Evolutionary conservation across 2,329 filamentous ascomycete species (phyloP), one percentile per base, ranked within the genome.

Genomic region (Fusarium neocosmosporiellum): DNA sequence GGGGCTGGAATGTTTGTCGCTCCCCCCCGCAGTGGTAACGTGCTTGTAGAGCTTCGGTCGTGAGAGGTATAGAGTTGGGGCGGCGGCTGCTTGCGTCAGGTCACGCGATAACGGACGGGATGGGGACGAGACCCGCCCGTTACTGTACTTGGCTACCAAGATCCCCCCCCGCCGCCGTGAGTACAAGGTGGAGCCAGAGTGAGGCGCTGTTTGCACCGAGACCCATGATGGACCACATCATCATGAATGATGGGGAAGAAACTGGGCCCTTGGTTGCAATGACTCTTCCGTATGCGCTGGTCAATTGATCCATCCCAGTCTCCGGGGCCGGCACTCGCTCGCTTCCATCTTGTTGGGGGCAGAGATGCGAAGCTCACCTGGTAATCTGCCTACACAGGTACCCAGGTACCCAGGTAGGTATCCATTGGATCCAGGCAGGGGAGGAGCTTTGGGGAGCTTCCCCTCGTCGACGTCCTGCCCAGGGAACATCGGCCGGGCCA

Each of bases 51-150:
- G 61, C 61, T 57, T 65, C 34, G 27, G 41, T 66, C 50, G 63
- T 74, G 69, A 63, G 63, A 67, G 59, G 33, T 50, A 63, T 62
- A 74, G 65, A 74, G 70, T 76, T 77, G 66, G 63, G 62, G 58
- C 69, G 69, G 61, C 64, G 64, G 74, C 76, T 76, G 75, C 67
- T 79, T 80, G 78, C 78, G 77, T 76, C 76, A 77, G 78, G 78
- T 80, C 78, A 79, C 78, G 77, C 78, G 78, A 80, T 80, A 65
- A 74, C 67, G 67, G 71, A 70, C 66, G 71, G 72, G 70, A 75
- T 78, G 75, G 72, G 75, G 58, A 34, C 39, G 59, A 71, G 75
- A 59, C 65, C 75, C 67, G 59, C 65, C 67, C 55, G 62, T 54
- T 65, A 48, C 57, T 34, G 55, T 37, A 11, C n/a, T n/a, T n/a